A percentile compares a stretch with the other conserved stretches of the same genome.
These are phyloP conservation scores for Candida succiphila DNA, from an alignment of 805 yeast species.

Conservation along the genomic window DNA sequence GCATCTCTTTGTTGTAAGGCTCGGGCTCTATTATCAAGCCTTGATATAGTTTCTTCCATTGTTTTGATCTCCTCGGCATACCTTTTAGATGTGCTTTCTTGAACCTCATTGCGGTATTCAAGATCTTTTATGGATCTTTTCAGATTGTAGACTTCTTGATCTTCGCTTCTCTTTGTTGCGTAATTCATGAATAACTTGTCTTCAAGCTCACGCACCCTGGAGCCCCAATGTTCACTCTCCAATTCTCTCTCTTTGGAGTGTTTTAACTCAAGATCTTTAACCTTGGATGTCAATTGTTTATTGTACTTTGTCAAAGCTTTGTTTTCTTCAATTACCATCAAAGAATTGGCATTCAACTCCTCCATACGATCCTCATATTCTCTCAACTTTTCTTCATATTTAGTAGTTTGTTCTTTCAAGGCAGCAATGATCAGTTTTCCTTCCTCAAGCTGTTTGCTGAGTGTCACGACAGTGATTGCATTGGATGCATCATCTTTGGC, in stretches of 20 bases:
- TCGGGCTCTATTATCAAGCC: slow-evolving; percentile 32
- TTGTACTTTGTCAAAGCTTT: slow-evolving; percentile 50
- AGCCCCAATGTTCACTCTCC: slow-evolving; percentile 47
- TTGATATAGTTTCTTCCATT: slow-evolving; percentile 39
- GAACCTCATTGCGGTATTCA: slow-evolving; percentile 40
- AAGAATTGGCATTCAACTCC: slow-evolving; percentile 38
- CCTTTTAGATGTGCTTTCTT: slow-evolving; percentile 35
- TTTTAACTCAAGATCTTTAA: slow-evolving; percentile 36
- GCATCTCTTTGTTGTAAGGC: slow-evolving; percentile 34
- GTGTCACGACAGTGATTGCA: slow-evolving; percentile 18
- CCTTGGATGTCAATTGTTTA: slow-evolving; percentile 35
- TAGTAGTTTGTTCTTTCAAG: slow-evolving; percentile 20
- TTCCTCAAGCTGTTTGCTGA: slow-evolving; percentile 25
- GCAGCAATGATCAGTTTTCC: slow-evolving; percentile 20
- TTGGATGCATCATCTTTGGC: slow-evolving; percentile 21
- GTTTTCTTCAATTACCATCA: slow-evolving; percentile 57
- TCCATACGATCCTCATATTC: slow-evolving; percentile 19
- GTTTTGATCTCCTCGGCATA: slow-evolving; percentile 52
- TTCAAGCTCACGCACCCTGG: slow-evolving; percentile 44
- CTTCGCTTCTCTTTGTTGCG: slow-evolving; percentile 38
- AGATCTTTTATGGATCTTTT: slow-evolving; percentile 47
- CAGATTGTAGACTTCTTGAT: slow-evolving; percentile 37
- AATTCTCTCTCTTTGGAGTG: slow-evolving; percentile 41
- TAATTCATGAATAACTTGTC: slow-evolving; percentile 36
- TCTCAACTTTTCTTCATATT: slow-evolving; percentile 11